Evolutionary conservation across 257 asterid species (phyloP).

Genomic region (Nicotiana tabacum): DNA sequence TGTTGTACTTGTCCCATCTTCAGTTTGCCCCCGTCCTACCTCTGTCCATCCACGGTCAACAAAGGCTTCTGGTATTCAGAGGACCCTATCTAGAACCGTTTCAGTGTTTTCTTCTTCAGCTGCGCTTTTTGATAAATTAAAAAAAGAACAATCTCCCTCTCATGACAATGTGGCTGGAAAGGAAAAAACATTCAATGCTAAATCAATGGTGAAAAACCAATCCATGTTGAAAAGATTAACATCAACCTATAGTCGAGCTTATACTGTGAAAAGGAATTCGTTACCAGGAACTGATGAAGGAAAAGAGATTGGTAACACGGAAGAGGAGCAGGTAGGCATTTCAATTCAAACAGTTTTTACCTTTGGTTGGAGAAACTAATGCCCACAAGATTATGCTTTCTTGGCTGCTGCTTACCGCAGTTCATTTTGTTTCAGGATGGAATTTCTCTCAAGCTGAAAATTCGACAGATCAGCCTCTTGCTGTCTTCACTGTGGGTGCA

Average conservation of each 20-base stretch:
- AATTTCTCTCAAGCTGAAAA: slow-evolving; percentile 57
- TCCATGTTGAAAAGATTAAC: slow-evolving; percentile 49
- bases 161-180: slow-evolving; percentile 36
- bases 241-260: slow-evolving; percentile 50
- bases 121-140: slow-evolving; percentile 50
- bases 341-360: background rate
- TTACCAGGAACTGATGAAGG: slow-evolving; percentile 25
- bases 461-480: slow-evolving; percentile 65
- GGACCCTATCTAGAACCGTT: slow-evolving; percentile 62
- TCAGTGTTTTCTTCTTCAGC: slow-evolving; percentile 72
- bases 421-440: slow-evolving; percentile 48
- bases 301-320: slow-evolving; percentile 27
- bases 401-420: slow-evolving; percentile 13
- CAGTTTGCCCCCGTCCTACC: slow-evolving; percentile 51
- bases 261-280: slow-evolving; percentile 39
- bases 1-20: slow-evolving; percentile 70
- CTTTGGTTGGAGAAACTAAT: background rate
- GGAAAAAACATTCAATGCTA: slow-evolving; percentile 28
- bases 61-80: slow-evolving; percentile 35
- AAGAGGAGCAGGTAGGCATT: slow-evolving; percentile 50
- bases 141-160: slow-evolving; percentile 31
- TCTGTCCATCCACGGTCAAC: slow-evolving; percentile 26
- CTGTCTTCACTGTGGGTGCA: slow-evolving; percentile 77
- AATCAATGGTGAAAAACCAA: slow-evolving; percentile 36
- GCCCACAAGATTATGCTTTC: background rate